Percentiles rank a stretch among this genome's conserved stretches.
Conservation (phyloP, 2,329 filamentous ascomycete genomes). For the Fusarium haematococcum region DNA sequence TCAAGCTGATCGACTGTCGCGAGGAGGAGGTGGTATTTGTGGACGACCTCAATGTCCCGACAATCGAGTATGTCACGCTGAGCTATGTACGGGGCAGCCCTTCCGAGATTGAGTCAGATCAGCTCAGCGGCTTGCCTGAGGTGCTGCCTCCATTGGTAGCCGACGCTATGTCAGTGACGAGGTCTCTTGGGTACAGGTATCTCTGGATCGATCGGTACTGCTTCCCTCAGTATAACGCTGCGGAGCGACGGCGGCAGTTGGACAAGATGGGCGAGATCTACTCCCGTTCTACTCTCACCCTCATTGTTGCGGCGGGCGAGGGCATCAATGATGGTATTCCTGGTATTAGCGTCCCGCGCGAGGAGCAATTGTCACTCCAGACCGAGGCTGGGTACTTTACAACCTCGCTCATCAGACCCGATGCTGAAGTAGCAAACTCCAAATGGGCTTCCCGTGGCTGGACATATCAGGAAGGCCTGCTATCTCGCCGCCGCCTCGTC, state of each 20-base stretch:
- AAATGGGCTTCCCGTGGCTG: constrained; percentile 51
- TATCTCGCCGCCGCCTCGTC: constrained; percentile 51
- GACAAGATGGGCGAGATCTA: constrained; percentile 51
- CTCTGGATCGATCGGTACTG: constrained; percentile 55
- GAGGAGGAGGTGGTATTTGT: constrained; percentile 46
- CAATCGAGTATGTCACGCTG: constrained; percentile 49
- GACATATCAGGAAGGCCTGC: constrained; percentile 53
- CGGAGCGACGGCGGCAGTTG: constrained; percentile 45
- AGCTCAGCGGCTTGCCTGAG: constrained; percentile 38
- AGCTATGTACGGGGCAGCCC: constrained; percentile 50
- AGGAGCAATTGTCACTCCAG: constrained; percentile 51
- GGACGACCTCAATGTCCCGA: constrained; percentile 40
- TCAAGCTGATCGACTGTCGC: constrained; percentile 50
- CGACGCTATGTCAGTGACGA: constrained; percentile 50
- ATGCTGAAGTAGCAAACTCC: constrained; percentile 50
- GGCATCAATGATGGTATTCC: constrained; percentile 48
- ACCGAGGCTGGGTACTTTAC: constrained; percentile 50
- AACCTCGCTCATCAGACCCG: constrained; percentile 51
- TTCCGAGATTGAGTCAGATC: constrained; percentile 31
- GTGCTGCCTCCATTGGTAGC: constrained; percentile 46
- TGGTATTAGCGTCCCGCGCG: constrained; percentile 49
- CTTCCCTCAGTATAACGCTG: constrained; percentile 44
- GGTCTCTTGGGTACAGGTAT: constrained; percentile 50
- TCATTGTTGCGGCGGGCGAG: constrained; percentile 51
- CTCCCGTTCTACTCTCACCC: constrained; percentile 47